Percentiles rank a stretch among this genome's conserved stretches.
Conservation (phyloP, 768 basidiomycete genomes). For the Asterophora parasitica region DNA sequence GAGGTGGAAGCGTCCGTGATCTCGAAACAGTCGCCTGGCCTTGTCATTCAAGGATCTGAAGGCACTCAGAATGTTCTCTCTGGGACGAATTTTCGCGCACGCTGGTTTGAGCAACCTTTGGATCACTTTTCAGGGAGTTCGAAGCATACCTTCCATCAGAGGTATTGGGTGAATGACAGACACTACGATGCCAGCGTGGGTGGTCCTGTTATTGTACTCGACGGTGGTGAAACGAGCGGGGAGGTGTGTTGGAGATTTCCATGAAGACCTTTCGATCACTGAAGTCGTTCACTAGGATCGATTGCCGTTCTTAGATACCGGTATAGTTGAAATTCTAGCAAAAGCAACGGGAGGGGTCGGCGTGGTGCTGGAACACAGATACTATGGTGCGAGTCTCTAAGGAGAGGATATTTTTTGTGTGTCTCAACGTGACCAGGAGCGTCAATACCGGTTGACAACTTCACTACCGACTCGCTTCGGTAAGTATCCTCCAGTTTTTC, state of each 20-base stretch:
- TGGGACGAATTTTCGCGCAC: constrained; percentile 42
- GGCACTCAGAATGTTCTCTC: constrained; percentile 9
- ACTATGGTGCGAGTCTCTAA: constrained; percentile 55
- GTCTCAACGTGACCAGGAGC: constrained; percentile 37
- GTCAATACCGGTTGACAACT: constrained; percentile 70
- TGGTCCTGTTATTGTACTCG: constrained; percentile 85
- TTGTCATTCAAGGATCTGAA: constrained; percentile 17
- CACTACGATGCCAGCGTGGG: constrained; percentile 68
- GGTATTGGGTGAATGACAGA: constrained; percentile 88
- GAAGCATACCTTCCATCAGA: constrained; percentile 69
- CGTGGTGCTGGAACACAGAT: constrained; percentile 89
- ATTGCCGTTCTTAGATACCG: constrained; percentile 62
- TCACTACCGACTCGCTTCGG: constrained; percentile 82
- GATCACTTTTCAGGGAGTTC: constrained; percentile 66
- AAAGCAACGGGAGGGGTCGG: constrained; percentile 84
- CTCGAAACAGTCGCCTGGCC: constrained; percentile 10
- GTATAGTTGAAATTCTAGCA: constrained; percentile 83
- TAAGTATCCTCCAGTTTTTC: constrained; percentile 22
- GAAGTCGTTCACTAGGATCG: constrained; percentile 31
- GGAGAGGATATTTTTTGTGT: background rate
- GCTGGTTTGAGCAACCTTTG: constrained; percentile 79
- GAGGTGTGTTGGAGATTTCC: constrained; percentile 40
- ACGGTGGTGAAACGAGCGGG: constrained; percentile 92
- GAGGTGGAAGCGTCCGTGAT: constrained; percentile 20
- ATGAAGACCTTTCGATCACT: background rate